These are phyloP conservation scores for Pseudopyrenochaeta lycopersici DNA, from an alignment of 2,329 filamentous ascomycete genomes.

Conservation along the genomic window DNA sequence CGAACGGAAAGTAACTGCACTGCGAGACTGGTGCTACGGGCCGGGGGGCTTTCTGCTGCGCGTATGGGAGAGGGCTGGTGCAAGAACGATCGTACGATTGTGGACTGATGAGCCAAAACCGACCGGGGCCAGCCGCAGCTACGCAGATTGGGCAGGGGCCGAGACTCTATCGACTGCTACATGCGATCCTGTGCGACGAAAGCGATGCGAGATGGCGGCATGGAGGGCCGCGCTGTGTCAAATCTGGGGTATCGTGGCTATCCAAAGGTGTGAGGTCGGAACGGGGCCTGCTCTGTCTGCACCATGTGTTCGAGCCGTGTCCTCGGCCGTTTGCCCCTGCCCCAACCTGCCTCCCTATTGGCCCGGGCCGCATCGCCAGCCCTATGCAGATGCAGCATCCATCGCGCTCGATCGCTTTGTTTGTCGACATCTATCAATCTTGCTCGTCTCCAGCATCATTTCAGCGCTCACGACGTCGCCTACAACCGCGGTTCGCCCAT, in stretches of 20 bases:
- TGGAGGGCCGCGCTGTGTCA: not conserved
- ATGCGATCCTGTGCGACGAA: not conserved
- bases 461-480: not conserved
- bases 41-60: conserved; percentile 9
- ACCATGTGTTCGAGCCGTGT: too few relatives aligned
- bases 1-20: not conserved
- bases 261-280: not conserved
- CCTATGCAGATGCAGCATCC: not conserved
- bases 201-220: not conserved
- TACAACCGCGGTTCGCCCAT: not conserved
- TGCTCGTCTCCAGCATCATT: not conserved
- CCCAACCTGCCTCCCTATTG: not conserved
- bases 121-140: not conserved
- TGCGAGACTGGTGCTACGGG: conserved; percentile 10
- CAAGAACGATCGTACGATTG: conserved; percentile 18
- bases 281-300: not conserved
- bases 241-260: not conserved
- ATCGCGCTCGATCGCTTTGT: too few relatives aligned
- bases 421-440: not conserved
- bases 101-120: conserved; percentile 3
- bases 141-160: not conserved
- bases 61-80: conserved; percentile 12
- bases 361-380: not conserved
- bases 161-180: not conserved
- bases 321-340: not conserved